Evolutionary conservation across 805 yeast genomes (phyloP), one percentile per base, ranked within the genome.

Genomic region (Hanseniaspora opuntiae): DNA sequence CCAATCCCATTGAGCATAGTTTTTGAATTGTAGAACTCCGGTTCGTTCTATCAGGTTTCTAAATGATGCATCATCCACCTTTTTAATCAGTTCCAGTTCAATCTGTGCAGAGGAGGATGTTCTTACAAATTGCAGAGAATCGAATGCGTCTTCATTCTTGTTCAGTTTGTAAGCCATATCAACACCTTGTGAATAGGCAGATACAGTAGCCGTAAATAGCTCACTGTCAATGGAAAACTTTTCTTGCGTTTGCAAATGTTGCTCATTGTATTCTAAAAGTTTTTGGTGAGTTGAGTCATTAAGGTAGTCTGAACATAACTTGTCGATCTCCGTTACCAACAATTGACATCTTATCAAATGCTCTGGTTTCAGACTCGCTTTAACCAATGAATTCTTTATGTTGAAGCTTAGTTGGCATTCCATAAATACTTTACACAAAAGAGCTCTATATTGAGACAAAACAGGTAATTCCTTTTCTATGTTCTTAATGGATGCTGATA

Each of bases 1-100:
- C 95, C 97, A 89, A 61, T 88, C 81, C 99, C 99, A 93, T 49
- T 78, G 79, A 1, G 79, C 71, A 62, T 74, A 88, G 52, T 82
- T 86, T 62, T 90, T 93, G 0, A 94, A 81, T 4, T 82, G 74
- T 39, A 87, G 65, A 1, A 93, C 88, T 58, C 74, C 80, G 0
- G 95, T 79, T 47, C 81, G 82, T 30, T 70, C 68, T 7, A 93
- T 72, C 68, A 85, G 70, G 52, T 75, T 73, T 58, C 82, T 81
- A 61, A 89, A 77, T 53, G 52, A 25, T 25, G 12, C 30, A 8
- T 44, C 45, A 37, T 51, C 54, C 5, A 51, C 20, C 81, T 82
- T 0, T 70, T 36, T 37, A 6, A 37, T 37, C n/a, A 51, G 14
- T 4, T 37, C 33, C 14, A 12, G 10, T 8, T 51, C 48, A 10